Percentiles rank a stretch among this genome's conserved stretches.
These are phyloP conservation scores for Cucurbitaria berberidis DNA, from an alignment of 2,329 filamentous ascomycete species.

Conservation along the genomic window DNA sequence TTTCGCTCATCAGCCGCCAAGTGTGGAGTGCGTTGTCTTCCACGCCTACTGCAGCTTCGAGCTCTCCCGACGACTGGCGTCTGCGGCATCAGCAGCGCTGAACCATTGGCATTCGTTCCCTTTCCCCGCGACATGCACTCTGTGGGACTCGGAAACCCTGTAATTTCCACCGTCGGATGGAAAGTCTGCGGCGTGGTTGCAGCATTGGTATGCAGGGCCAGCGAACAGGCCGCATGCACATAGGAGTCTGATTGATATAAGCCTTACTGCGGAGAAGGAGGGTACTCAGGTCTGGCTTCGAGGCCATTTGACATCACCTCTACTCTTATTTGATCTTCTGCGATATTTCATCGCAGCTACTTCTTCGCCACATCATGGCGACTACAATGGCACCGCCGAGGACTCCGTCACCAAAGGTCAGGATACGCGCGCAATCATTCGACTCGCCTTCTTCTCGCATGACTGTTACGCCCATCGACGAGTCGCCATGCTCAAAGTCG, in stretches of 20 bases:
- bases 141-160: conserved; percentile 17
- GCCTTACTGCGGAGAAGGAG: conserved; percentile 12
- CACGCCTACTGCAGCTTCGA: conserved; percentile 25
- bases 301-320: conserved; percentile 9
- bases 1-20: conserved; percentile 21
- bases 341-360: not conserved
- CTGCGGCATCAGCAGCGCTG: conserved; percentile 9
- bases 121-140: conserved; percentile 25
- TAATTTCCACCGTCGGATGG: conserved; percentile 15
- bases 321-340: not conserved
- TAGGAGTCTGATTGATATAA: conserved; percentile 24
- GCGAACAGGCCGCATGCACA: conserved; percentile 28
- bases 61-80: conserved; percentile 2
- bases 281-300: conserved; percentile 9
- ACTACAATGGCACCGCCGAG: conserved; percentile 32
- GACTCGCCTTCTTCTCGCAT: conserved; percentile 43
- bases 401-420: conserved; percentile 45
- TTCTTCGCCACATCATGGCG: conserved; percentile 22
- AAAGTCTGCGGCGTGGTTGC: conserved; percentile 33
- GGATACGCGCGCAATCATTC: conserved; percentile 46
- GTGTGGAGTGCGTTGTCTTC: conserved; percentile 42
- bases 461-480: conserved; percentile 39
- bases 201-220: conserved; percentile 34
- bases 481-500: conserved; percentile 46
- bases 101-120: conserved; percentile 20